Conservation (phyloP, 2,329 filamentous ascomycete species). For the Stylonectria norvegica region DNA sequence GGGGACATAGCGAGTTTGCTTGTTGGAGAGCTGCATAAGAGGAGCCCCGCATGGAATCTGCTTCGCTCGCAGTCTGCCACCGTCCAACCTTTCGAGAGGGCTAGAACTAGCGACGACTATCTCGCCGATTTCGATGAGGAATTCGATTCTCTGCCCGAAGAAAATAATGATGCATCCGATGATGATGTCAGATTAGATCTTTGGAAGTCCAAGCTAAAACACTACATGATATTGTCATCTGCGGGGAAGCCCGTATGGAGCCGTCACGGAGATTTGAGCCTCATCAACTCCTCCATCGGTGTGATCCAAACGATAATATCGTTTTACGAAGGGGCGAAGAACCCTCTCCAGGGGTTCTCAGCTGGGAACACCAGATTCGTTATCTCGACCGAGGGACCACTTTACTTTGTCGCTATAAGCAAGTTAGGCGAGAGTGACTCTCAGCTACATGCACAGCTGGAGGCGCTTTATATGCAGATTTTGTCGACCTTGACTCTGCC, state of each 20-base stretch:
- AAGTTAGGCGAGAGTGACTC: slow-evolving; percentile 86
- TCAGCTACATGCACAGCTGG: slow-evolving; percentile 82
- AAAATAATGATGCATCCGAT: slow-evolving; percentile 37
- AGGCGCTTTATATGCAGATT: slow-evolving; percentile 97
- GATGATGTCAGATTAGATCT: slow-evolving; percentile 61
- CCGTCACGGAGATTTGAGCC: slow-evolving; percentile 81
- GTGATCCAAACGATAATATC: slow-evolving; percentile 97
- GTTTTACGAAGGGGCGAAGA: slow-evolving; percentile 80
- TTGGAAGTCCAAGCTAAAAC: slow-evolving; percentile 93
- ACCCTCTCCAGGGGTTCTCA: slow-evolving; percentile 77
- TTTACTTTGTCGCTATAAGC: slow-evolving; percentile 93
- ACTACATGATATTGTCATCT: slow-evolving; percentile 93
- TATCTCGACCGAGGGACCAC: slow-evolving; percentile 75
- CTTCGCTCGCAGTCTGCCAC: slow-evolving; percentile 60
- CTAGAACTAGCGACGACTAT: slow-evolving; percentile 46
- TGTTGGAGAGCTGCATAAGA: slow-evolving; percentile 63
- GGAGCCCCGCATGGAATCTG: slow-evolving; percentile 66
- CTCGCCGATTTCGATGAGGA: slow-evolving; percentile 70
- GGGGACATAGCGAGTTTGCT: slow-evolving; percentile 81
- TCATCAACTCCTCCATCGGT: slow-evolving; percentile 92
- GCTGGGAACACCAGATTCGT: slow-evolving; percentile 86
- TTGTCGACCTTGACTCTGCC: slow-evolving; percentile 91
- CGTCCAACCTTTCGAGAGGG: slow-evolving; percentile 58
- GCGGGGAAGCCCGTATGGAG: slow-evolving; percentile 98
- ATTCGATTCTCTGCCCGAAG: slow-evolving; percentile 70